Percentiles rank a stretch among this genome's conserved stretches.
These are phyloP conservation scores for Epichloe elymi DNA, from an alignment of 2,329 filamentous ascomycete species.

Conservation along the genomic window DNA sequence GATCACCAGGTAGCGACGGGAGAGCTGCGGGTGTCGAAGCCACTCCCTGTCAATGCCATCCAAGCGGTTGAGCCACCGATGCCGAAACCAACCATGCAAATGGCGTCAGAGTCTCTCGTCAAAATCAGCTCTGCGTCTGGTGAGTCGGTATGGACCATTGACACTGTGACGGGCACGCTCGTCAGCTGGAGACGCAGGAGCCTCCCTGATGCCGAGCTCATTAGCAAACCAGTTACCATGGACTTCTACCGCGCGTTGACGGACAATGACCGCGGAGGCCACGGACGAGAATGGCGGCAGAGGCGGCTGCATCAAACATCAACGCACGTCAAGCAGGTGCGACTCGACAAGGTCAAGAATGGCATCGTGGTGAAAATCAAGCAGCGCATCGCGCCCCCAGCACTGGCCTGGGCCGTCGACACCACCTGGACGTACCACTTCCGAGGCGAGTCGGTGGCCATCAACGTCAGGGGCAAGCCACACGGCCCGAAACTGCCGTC, in stretches of 20 bases:
- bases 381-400: conserved; percentile 46
- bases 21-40: conserved; percentile 28
- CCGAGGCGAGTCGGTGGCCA: conserved; percentile 29
- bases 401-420: conserved; percentile 47
- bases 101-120: conserved; percentile 11
- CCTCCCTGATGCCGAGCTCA: conserved; percentile 21
- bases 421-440: conserved; percentile 42
- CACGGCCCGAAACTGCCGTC: conserved; percentile 35
- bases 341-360: conserved; percentile 19
- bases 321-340: conserved; percentile 25
- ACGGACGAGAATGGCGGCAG: conserved; percentile 44
- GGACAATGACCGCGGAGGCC: conserved; percentile 48
- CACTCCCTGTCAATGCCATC: conserved; percentile 15
- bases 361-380: conserved; percentile 29
- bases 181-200: conserved; percentile 25
- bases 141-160: conserved; percentile 29
- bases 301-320: conserved; percentile 32
- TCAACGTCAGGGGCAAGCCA: conserved; percentile 36
- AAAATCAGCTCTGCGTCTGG: conserved; percentile 22
- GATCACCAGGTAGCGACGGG: conserved; percentile 40
- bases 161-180: conserved; percentile 28
- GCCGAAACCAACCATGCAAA: conserved; percentile 12
- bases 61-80: conserved; percentile 8
- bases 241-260: conserved; percentile 53
- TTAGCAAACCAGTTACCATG: conserved; percentile 32